These are phyloP conservation scores for Candida cerambycidarum DNA, from an alignment of 805 yeast species.

Conservation along the genomic window DNA sequence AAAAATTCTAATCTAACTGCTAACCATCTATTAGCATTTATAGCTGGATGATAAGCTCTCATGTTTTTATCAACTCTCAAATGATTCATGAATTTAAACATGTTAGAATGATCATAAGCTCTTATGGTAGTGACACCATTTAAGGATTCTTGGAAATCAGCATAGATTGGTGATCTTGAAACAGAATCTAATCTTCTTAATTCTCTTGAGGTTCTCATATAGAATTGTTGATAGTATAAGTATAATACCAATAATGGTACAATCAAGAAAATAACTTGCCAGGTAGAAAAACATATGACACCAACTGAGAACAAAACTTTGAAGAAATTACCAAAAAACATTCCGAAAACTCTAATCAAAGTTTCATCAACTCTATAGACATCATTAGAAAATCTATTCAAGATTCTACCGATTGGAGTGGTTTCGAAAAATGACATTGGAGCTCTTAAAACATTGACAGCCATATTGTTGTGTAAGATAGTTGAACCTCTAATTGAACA, in stretches of 20 bases:
- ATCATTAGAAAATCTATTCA: slow-evolving; percentile 90
- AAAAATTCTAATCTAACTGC: slow-evolving; percentile 91
- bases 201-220: slow-evolving; percentile 75
- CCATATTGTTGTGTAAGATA: slow-evolving; percentile 73
- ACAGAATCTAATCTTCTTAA: slow-evolving; percentile 79
- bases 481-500: slow-evolving; percentile 84
- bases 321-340: slow-evolving; percentile 60
- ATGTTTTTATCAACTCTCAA: slow-evolving; percentile 79
- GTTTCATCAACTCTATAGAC: slow-evolving; percentile 84
- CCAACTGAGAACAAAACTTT: slow-evolving; percentile 72
- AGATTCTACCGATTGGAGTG: slow-evolving; percentile 89
- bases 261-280: slow-evolving; percentile 75
- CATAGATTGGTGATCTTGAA: slow-evolving; percentile 76
- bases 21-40: slow-evolving; percentile 95
- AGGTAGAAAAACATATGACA: slow-evolving; percentile 84
- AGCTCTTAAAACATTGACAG: slow-evolving; percentile 68
- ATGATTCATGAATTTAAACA: slow-evolving; percentile 66
- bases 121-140: slow-evolving; percentile 74
- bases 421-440: slow-evolving; percentile 97
- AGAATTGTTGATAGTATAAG: slow-evolving; percentile 72
- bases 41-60: slow-evolving; percentile 89
- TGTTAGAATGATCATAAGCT: slow-evolving; percentile 64
- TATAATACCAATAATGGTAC: slow-evolving; percentile 68
- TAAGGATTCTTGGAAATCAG: slow-evolving; percentile 81
- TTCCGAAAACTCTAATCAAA: slow-evolving; percentile 66